phyloP scores from a whole-genome alignment of 257 asterid genomes.

The Solanum chiquidenum region DNA sequence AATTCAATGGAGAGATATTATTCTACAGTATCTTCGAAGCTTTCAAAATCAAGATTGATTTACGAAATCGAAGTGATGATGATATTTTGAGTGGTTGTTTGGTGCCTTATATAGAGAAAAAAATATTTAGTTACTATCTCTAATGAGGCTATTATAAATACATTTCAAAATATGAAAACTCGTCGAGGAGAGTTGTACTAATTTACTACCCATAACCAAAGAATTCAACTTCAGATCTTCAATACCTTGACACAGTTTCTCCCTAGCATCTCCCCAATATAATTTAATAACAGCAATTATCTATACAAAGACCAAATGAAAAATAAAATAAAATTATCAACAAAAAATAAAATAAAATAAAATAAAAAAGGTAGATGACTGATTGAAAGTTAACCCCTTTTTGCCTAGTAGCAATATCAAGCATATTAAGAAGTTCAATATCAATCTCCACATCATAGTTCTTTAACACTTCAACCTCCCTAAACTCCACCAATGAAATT shows the following conservation, averaged over 20 bases:
- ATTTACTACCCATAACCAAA: slow-evolving; percentile 6
- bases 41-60: too few relatives aligned
- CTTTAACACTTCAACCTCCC: slow-evolving; percentile 58
- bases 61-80: too few relatives aligned
- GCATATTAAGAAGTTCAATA: slow-evolving; percentile 66
- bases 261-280: slow-evolving; percentile 93
- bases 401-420: slow-evolving; percentile 74
- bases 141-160: too few relatives aligned
- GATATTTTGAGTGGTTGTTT: too few relatives aligned
- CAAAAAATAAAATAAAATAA: background rate
- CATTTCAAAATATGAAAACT: too few relatives aligned
- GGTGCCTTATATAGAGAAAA: too few relatives aligned
- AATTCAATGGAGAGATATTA: too few relatives aligned
- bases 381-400: slow-evolving; percentile 44
- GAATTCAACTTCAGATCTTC: slow-evolving; percentile 62
- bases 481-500: slow-evolving; percentile 70
- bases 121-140: too few relatives aligned
- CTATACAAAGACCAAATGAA: slow-evolving; percentile 12
- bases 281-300: slow-evolving; percentile 50
- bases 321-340: background rate
- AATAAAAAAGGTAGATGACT: background rate
- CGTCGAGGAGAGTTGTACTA: too few relatives aligned
- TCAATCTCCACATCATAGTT: slow-evolving; percentile 49
- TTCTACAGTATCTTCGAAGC: too few relatives aligned
- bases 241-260: slow-evolving; percentile 51